A percentile compares a stretch with the other conserved stretches of the same genome.
phyloP scores from a whole-genome alignment of 495 filamentous ascomycete species.

The Neurospora intermedia region DNA sequence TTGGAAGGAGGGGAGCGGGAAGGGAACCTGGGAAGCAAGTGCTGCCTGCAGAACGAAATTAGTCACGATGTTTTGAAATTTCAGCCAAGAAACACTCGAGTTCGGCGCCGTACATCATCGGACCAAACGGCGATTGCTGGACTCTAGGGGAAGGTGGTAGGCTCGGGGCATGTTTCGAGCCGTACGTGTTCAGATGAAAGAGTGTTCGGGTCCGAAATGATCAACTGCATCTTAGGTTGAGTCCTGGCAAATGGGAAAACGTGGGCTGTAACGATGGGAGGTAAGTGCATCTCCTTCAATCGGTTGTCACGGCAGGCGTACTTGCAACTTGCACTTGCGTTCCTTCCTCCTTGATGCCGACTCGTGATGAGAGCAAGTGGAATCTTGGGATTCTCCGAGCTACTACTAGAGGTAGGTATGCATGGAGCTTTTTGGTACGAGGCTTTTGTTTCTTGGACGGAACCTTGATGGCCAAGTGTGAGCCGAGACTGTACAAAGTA shows the following conservation, averaged over 20 bases:
- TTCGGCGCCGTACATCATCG: neutral
- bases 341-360: neutral
- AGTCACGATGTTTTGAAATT: neutral
- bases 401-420: neutral
- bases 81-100: neutral
- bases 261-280: neutral
- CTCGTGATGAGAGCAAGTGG: neutral
- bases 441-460: neutral
- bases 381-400: neutral
- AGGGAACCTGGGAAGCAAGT: neutral
- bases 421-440: neutral
- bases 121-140: neutral
- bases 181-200: neutral
- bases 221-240: neutral
- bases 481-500: neutral
- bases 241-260: too few species aligned
- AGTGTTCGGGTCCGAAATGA: neutral
- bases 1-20: neutral
- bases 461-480: neutral
- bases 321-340: neutral
- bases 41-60: neutral
- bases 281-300: neutral
- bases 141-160: neutral
- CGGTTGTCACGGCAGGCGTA: too few species aligned
- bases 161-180: neutral